Conservation (phyloP, 2,329 filamentous ascomycete species). For the Akanthomyces dipterigenus region DNA sequence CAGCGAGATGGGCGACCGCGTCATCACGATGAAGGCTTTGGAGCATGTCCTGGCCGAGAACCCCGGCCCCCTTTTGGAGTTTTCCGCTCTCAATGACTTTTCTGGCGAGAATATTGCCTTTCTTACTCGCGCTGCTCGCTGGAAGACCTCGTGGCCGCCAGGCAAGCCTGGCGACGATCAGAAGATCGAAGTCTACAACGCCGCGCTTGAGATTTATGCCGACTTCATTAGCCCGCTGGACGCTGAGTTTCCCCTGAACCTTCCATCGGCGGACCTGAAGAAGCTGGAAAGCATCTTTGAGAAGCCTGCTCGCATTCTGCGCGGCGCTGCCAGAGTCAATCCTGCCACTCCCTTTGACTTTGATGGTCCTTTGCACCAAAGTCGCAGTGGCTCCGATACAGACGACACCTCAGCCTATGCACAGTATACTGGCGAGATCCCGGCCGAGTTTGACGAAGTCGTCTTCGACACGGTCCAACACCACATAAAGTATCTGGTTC, state of each 20-base stretch:
- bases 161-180: not conserved
- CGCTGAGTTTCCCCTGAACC: slow-evolving; percentile 45
- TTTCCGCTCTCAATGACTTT: slow-evolving; percentile 48
- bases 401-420: not conserved
- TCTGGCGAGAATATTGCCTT: slow-evolving; percentile 54
- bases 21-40: slow-evolving; percentile 45
- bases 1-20: slow-evolving; percentile 29
- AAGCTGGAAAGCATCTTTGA: slow-evolving; percentile 38
- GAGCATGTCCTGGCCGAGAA: slow-evolving; percentile 42
- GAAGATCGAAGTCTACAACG: slow-evolving; percentile 28
- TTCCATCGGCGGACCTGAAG: slow-evolving; percentile 36
- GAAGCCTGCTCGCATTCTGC: slow-evolving; percentile 28
- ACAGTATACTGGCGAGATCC: slow-evolving; percentile 6
- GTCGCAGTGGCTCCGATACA: slow-evolving; percentile 1
- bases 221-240: slow-evolving; percentile 39
- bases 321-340: slow-evolving; percentile 19
- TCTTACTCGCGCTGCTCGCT: slow-evolving; percentile 39
- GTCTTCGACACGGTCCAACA: slow-evolving; percentile 17
- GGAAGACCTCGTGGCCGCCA: slow-evolving; percentile 26
- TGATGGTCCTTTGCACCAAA: not conserved
- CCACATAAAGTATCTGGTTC: slow-evolving; percentile 22
- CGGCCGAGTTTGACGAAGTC: not conserved
- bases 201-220: slow-evolving; percentile 42
- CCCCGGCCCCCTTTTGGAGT: slow-evolving; percentile 40
- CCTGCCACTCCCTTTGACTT: slow-evolving; percentile 18